phyloP scores from a whole-genome alignment of 345 rosid genomes.

The Populus euphratica region DNA sequence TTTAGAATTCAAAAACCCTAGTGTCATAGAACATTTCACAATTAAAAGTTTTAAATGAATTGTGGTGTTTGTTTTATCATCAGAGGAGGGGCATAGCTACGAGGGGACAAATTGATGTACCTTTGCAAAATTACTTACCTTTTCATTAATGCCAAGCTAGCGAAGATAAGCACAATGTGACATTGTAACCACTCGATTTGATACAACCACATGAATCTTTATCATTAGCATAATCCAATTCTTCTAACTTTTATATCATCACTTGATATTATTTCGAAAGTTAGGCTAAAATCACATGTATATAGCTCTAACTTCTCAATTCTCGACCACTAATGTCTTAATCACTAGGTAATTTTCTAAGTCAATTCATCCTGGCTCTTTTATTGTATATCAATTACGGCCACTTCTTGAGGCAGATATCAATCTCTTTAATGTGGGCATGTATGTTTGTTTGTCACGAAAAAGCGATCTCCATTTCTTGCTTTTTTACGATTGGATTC shows the following conservation, averaged over 20 bases:
- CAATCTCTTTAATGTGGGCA: background rate
- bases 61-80: background rate
- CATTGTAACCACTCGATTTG: conserved; percentile 24
- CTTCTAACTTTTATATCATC: background rate
- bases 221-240: background rate
- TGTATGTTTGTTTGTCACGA: background rate
- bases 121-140: background rate
- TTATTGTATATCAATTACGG: background rate
- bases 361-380: background rate
- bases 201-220: conserved; percentile 14
- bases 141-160: background rate
- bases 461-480: background rate
- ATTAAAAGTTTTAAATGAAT: background rate
- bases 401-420: background rate
- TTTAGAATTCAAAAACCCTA: too few species aligned
- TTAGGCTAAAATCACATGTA: too few species aligned
- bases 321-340: background rate
- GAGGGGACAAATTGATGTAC: background rate
- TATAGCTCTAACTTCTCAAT: background rate
- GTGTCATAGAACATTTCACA: too few species aligned
- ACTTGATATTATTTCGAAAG: background rate
- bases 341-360: background rate
- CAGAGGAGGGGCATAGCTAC: background rate
- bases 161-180: conserved; percentile 6
- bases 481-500: background rate